These are phyloP conservation scores for Olyra latifolia DNA, from an alignment of 176 grass and related monocot genomes.

Conservation along the genomic window DNA sequence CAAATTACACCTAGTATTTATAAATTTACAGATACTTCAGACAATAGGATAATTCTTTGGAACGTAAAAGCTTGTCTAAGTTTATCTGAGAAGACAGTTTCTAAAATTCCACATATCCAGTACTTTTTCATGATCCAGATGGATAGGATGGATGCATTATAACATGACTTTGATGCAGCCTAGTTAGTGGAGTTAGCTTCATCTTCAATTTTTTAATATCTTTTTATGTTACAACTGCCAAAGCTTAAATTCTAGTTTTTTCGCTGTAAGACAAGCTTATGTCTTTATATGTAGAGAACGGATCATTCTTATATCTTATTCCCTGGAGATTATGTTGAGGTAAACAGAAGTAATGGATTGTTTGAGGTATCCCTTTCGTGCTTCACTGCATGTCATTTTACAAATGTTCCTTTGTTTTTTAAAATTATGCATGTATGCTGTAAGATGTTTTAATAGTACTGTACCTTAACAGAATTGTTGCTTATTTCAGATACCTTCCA, in stretches of 20 bases:
- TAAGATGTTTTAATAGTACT: not conserved
- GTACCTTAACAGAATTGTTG: conserved; percentile 6
- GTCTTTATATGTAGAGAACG: conserved; percentile 21
- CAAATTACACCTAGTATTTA: too few species aligned
- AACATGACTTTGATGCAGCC: not conserved
- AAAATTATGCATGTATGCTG: conserved; percentile 1
- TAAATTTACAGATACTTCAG: not conserved
- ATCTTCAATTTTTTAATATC: not conserved
- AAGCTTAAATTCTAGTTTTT: conserved; percentile 1
- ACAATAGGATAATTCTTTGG: not conserved
- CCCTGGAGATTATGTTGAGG: conserved; percentile 22
- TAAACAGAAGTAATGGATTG: conserved; percentile 26
- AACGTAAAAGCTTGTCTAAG: not conserved
- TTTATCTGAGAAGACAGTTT: not conserved
- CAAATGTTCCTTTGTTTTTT: not conserved
- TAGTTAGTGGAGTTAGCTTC: not conserved
- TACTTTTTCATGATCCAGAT: not conserved
- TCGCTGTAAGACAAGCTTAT: conserved; percentile 24
- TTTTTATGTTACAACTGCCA: not conserved
- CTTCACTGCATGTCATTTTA: conserved; percentile 24
- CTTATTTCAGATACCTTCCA: conserved; percentile 76
- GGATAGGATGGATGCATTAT: not conserved
- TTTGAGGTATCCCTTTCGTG: conserved; percentile 8
- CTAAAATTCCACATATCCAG: not conserved
- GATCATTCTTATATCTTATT: conserved; percentile 16